Evolutionary conservation across 2,329 filamentous ascomycete genomes (phyloP).

Genomic region (Penicillium griseofulvum): DNA sequence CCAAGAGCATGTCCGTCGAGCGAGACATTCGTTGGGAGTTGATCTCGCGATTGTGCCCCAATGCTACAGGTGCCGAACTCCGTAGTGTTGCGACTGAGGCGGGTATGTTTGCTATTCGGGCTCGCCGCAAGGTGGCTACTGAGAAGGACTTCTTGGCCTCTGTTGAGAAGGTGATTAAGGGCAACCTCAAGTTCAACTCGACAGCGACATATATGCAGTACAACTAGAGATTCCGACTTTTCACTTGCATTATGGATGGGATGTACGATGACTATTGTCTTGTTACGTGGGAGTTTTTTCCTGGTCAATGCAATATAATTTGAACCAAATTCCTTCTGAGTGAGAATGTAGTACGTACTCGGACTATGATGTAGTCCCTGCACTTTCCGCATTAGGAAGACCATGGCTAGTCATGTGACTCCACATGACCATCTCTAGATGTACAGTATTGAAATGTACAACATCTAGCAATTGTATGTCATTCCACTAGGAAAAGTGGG

Average conservation of each 20-base stretch:
- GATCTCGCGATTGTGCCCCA: conserved; percentile 94
- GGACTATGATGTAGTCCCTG: background rate
- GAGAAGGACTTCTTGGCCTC: conserved; percentile 98
- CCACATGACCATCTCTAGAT: background rate
- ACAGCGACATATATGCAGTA: conserved; percentile 99
- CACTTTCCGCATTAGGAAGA: background rate
- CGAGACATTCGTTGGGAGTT: conserved; percentile 98
- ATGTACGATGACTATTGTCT: conserved; percentile 37
- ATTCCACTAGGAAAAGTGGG: background rate
- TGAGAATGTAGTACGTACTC: background rate
- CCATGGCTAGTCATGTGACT: background rate
- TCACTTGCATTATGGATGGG: conserved; percentile 28
- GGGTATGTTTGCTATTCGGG: conserved; percentile 96
- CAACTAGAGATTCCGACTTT: conserved; percentile 63
- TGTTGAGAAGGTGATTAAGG: conserved; percentile 99
- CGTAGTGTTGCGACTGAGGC: conserved; percentile 96
- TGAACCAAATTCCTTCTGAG: background rate
- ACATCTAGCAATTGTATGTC: background rate
- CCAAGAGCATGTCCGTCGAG: conserved; percentile 99
- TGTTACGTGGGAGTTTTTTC: conserved; percentile 17
- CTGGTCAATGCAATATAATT: conserved; percentile 22
- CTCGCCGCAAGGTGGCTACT: conserved; percentile 91
- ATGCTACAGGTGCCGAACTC: conserved; percentile 93
- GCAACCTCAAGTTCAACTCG: conserved; percentile 98
- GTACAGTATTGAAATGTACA: too few species aligned